These are phyloP conservation scores for Backusella parvicylindrica DNA, from an alignment of 192 early-diverging fungal genomes.

Conservation along the genomic window DNA sequence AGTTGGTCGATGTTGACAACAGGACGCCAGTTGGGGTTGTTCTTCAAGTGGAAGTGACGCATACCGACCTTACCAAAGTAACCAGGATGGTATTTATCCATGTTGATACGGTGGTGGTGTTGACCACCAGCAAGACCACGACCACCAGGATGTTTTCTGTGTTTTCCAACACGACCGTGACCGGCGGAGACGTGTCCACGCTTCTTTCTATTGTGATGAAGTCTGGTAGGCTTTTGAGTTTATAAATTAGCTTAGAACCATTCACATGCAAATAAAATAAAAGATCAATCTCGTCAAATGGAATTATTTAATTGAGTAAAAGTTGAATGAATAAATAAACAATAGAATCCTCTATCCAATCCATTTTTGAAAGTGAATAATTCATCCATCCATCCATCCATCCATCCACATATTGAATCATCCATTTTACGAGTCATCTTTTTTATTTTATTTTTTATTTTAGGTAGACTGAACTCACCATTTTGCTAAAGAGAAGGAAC, in stretches of 20 bases:
- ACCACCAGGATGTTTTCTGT: slow-evolving; percentile 99
- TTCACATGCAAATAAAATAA: neutral
- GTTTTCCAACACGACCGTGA: slow-evolving; percentile 99
- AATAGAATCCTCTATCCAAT: neutral
- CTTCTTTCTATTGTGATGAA: slow-evolving; percentile 91
- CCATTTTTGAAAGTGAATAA: slow-evolving; percentile 1
- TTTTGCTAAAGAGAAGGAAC: slow-evolving; percentile 37
- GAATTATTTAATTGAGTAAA: neutral
- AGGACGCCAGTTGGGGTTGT: slow-evolving; percentile 81
- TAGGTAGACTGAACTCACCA: neutral
- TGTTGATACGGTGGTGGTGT: slow-evolving; percentile 99
- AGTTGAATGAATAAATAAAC: neutral
- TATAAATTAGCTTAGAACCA: neutral
- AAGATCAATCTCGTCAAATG: neutral
- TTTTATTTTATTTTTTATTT: slow-evolving; percentile 24
- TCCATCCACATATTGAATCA: neutral
- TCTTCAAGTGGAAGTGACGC: slow-evolving; percentile 98
- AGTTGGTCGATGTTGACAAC: slow-evolving; percentile 93
- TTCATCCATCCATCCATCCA: slow-evolving; percentile 13
- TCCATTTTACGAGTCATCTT: neutral
- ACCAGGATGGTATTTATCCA: slow-evolving; percentile 99
- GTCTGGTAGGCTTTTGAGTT: slow-evolving; percentile 67
- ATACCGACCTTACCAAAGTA: slow-evolving; percentile 99
- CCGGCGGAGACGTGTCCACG: slow-evolving; percentile 99
- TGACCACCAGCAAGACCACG: slow-evolving; percentile 99